phyloP scores from a whole-genome alignment of 108 stramenopile species.

The Conticribra guillardii region DNA sequence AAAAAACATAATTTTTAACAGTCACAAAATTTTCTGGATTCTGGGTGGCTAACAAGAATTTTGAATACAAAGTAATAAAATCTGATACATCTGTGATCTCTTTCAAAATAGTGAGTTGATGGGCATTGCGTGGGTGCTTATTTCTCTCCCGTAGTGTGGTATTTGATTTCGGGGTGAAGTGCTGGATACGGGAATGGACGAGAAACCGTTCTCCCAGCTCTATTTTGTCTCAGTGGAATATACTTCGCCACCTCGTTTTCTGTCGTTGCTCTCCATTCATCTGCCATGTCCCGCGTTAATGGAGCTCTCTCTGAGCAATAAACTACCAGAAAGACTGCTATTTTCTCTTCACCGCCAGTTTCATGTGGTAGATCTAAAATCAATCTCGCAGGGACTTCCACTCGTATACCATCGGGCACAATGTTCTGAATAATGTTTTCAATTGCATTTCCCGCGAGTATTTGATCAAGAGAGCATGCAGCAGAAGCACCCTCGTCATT shows the following conservation, averaged over 20 bases:
- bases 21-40: too few species aligned
- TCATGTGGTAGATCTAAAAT: slow-evolving; percentile 37
- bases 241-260: slow-evolving; percentile 65
- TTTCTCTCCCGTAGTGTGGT: slow-evolving; percentile 16
- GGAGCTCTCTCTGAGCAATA: slow-evolving; percentile 69
- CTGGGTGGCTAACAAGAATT: too few species aligned
- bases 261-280: slow-evolving; percentile 58
- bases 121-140: too few species aligned
- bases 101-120: too few species aligned
- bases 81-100: too few species aligned
- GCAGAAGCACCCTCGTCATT: slow-evolving; percentile 16
- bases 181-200: slow-evolving; percentile 66
- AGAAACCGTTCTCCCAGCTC: slow-evolving; percentile 66
- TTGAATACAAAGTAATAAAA: too few species aligned
- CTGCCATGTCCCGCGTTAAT: slow-evolving; percentile 60
- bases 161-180: slow-evolving; percentile 53
- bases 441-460: slow-evolving; percentile 65
- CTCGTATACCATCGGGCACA: slow-evolving; percentile 66
- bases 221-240: slow-evolving; percentile 50
- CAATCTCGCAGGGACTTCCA: slow-evolving; percentile 66
- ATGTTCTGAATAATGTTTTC: slow-evolving; percentile 47
- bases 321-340: slow-evolving; percentile 73
- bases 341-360: slow-evolving; percentile 23
- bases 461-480: slow-evolving; percentile 43
- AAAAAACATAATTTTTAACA: too few species aligned